Base-by-base conservation (phyloP, 2,329 filamentous ascomycete species). In the Colletotrichum limetticola region DNA sequence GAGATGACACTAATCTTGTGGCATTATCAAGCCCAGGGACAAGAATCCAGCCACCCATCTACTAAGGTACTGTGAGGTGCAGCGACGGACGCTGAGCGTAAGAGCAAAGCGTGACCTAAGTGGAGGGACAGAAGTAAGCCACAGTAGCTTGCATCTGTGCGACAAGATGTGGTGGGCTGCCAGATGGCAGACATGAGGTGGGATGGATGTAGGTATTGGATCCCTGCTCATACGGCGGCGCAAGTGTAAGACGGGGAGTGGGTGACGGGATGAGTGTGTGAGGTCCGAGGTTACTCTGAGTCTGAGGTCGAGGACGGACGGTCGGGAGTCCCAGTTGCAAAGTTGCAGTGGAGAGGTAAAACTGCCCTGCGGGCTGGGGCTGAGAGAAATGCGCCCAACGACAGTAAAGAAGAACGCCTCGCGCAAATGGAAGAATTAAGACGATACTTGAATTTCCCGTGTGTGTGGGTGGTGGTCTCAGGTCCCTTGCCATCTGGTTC, bases 321-420 rank as follows among this genome's bases (percentile, higher is more conserved):
- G 35, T 9, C 49, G 42, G 16, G 42, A n/a, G 42, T 49, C 8
- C 19, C 19, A 49, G 42, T n/a, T 49, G 19, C n/a, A 26, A 26
- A 26, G 52, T 49, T 49, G 42, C 19, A 49, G 19, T n/a, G 16
- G 42, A 11, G 19, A 49, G 42, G 19, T 22, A 49, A 49, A 49
- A 49, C 42, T 49, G 42, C 19, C 42, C 42, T 49, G 42, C 42
- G 19, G 32, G 61, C 68, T 68, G 72, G 64, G 68, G 72, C 72
- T 72, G 72, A 68, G 72, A 56, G 32, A 63, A 72, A 65, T 61
- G 68, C 60, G 70, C 72, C 72, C 69, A 74, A 64, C 68, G 35
- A 56, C 22, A 37, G 46, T 57, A 63, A n/a, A 42, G 22, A 11
- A 71, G 63, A 71, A 68, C 57, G 62, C 68, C 72, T 72, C 70